These are phyloP conservation scores for Gastrolobium villosum DNA, from an alignment of 306 rosid species.

Conservation along the genomic window DNA sequence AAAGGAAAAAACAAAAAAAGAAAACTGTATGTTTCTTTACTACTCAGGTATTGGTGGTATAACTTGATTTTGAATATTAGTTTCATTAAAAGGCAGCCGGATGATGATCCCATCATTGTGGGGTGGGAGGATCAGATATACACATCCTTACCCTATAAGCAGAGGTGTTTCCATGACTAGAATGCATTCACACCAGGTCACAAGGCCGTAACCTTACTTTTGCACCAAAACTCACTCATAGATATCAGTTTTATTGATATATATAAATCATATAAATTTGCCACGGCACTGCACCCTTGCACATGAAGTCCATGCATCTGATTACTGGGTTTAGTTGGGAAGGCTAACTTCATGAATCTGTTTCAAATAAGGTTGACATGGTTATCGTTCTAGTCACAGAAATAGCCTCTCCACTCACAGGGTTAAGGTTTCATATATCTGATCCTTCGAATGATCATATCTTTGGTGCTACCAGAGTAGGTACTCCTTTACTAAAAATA, in stretches of 20 bases:
- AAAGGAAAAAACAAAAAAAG: not conserved
- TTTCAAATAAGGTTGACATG: conserved; percentile 22
- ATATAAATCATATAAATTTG: conserved; percentile 14
- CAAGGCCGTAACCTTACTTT: not conserved
- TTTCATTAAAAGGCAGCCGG: conserved; percentile 13
- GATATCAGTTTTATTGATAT: conserved; percentile 31
- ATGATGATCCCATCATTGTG: conserved; percentile 13
- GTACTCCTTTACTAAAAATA: too few species aligned
- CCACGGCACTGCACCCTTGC: conserved; percentile 11
- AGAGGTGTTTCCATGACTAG: conserved; percentile 15
- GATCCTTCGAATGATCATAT: not conserved
- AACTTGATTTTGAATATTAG: conserved; percentile 19
- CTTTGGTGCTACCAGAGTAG: too few species aligned
- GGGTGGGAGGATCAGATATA: conserved; percentile 25
- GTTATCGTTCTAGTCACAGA: conserved; percentile 31
- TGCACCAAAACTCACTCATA: conserved; percentile 6
- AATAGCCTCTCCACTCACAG: conserved; percentile 24
- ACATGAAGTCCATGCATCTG: conserved; percentile 23
- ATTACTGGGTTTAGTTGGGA: conserved; percentile 36
- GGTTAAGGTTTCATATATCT: conserved; percentile 17
- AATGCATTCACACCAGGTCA: not conserved
- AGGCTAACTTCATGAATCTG: conserved; percentile 25
- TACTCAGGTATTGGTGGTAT: not conserved
- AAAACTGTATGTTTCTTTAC: conserved; percentile 26
- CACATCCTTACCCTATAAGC: not conserved